Evolutionary conservation across 257 asterid genomes (phyloP), one percentile per base, ranked within the genome.

Genomic region (Pogostemon cablin): DNA sequence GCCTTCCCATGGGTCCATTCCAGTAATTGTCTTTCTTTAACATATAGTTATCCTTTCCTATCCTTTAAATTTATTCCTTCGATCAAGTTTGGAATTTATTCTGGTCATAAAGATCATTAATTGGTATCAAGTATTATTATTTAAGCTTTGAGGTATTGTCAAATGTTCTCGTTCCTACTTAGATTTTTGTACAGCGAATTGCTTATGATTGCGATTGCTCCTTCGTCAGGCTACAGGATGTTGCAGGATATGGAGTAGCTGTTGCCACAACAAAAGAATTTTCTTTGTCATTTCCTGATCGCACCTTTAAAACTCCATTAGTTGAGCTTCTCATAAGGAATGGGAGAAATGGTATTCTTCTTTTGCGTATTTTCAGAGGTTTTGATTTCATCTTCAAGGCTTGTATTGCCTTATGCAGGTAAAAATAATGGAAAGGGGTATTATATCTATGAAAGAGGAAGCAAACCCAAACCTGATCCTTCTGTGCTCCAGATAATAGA

Each of bases 1-100:
- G 99, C 72, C 87, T 95, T 68, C 98, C 99, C 10, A 69, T 95
- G 72, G 99, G 99, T n/a, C 99, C 99, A 67, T 89, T 95, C 84
- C 98, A 86, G 99, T 95, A 91, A 88, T 79, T 76, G 67, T 78
- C 85, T 77, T 79, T 73, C 71, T 73, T 67, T 4, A 49, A 7
- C 61, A 39, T 25, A 5, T 67, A 60, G 68, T 35, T 9, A 41
- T 50, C 75, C 7, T 43, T 32, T 17, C 62, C 6, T 65, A 25
- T 49, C 38, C 48, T 62, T 77, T 50, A 20, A 70, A 37, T 70
- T 52, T 66, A 38, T 70, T 62, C 43, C 9, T 42, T 53, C 46
- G 63, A 44, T 48, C 39, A 63, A 25, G 32, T 7, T 50, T 67
- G 7, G 32, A 71, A 40, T 64, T 58, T 72, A 40, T 72, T 55